phyloP scores from a whole-genome alignment of 345 rosid genomes.

The Gynandropsis gynandra region DNA sequence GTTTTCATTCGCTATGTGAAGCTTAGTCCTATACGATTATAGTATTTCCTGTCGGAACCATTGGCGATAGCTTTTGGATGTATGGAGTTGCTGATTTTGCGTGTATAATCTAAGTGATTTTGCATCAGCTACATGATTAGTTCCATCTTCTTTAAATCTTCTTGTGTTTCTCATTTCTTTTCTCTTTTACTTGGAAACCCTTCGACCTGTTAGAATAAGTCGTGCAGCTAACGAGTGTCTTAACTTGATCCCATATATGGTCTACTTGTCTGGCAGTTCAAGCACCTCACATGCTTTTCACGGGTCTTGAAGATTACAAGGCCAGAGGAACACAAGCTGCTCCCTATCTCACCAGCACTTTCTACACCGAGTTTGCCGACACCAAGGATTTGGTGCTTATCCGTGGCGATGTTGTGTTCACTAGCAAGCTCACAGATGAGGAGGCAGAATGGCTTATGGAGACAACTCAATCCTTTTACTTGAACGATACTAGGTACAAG shows the following conservation, averaged over 20 bases:
- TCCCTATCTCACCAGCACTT: slow-evolving; percentile 60
- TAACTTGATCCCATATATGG: not conserved
- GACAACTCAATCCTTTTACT: slow-evolving; percentile 75
- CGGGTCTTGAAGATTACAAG: slow-evolving; percentile 97
- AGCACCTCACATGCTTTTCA: slow-evolving; percentile 78
- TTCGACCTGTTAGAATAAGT: not conserved
- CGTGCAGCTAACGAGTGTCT: not conserved
- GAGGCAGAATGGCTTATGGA: slow-evolving; percentile 94
- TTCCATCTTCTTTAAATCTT: no score
- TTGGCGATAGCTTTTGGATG: not conserved
- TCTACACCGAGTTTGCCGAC: slow-evolving; percentile 74
- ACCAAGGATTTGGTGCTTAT: slow-evolving; percentile 77
- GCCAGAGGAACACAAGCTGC: slow-evolving; percentile 95
- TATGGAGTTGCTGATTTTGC: not conserved
- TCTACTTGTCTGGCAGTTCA: slow-evolving; percentile 54
- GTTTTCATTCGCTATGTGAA: not conserved
- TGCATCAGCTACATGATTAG: no score
- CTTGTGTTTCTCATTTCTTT: not conserved
- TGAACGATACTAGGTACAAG: slow-evolving; percentile 72
- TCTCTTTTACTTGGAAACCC: no score
- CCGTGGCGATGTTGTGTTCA: slow-evolving; percentile 78
- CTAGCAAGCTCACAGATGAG: slow-evolving; percentile 77
- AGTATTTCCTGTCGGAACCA: no score
- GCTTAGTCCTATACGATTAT: slow-evolving; percentile 2
- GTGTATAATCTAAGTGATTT: no score